Percentiles rank a stretch among this genome's conserved stretches.
These are phyloP conservation scores for Phytophthora cajani DNA, from an alignment of 352 stramenopile species.

Conservation along the genomic window DNA sequence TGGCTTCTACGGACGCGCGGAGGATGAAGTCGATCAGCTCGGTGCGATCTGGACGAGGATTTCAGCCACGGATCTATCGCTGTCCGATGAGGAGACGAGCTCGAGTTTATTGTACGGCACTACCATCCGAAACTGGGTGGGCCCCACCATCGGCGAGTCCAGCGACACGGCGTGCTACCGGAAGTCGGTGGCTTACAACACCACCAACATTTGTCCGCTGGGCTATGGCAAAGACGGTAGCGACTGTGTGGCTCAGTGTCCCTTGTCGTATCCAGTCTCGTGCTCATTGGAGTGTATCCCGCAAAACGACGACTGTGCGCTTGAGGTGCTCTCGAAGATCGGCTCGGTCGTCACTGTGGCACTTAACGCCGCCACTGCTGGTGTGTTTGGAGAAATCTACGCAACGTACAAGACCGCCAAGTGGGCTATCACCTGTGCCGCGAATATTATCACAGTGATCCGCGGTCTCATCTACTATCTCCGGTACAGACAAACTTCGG, in stretches of 20 bases:
- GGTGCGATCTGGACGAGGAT: constrained; percentile 39
- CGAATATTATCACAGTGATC: constrained; percentile 30
- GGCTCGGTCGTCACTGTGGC: constrained; percentile 30
- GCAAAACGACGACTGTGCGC: constrained; percentile 38
- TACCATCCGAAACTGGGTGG: constrained; percentile 35
- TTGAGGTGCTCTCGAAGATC: constrained; percentile 36
- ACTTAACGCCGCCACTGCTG: constrained; percentile 30
- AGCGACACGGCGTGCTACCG: constrained; percentile 34
- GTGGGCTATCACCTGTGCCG: constrained; percentile 31
- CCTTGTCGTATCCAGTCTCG: constrained; percentile 37
- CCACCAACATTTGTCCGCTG: constrained; percentile 34
- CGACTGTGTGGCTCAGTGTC: constrained; percentile 38
- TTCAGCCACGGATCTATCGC: constrained; percentile 15
- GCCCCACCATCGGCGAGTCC: constrained; percentile 22
- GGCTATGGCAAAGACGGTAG: constrained; percentile 29
- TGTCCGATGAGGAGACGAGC: constrained; percentile 14
- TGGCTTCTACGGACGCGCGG: constrained; percentile 28
- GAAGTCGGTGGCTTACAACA: constrained; percentile 30
- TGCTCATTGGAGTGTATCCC: constrained; percentile 54
- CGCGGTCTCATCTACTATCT: constrained; percentile 30
- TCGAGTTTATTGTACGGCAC: constrained; percentile 19
- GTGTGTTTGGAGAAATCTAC: constrained; percentile 33
- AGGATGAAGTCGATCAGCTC: constrained; percentile 36
- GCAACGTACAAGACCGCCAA: constrained; percentile 31
- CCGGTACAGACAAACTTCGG: constrained; percentile 28